These are phyloP conservation scores for Suillus subaureus DNA, from an alignment of 768 basidiomycete genomes.

Conservation along the genomic window DNA sequence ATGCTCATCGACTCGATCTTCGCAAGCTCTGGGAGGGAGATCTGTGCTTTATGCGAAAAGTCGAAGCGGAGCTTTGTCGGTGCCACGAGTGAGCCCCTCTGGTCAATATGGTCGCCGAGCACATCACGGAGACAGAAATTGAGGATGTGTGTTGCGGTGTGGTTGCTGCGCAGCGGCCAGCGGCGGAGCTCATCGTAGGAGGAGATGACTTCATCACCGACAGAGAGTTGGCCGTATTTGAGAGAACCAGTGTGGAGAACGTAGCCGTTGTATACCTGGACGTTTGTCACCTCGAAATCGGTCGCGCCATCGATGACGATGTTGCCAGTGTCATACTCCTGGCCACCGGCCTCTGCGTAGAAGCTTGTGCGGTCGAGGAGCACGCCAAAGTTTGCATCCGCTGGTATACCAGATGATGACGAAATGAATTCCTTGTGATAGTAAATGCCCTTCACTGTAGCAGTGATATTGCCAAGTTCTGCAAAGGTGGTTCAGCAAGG, in stretches of 20 bases:
- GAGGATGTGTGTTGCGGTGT: slow-evolving; percentile 98
- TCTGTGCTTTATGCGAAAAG: slow-evolving; percentile 93
- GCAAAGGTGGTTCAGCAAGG: not conserved
- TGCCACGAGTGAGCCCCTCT: slow-evolving; percentile 96
- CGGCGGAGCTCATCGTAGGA: slow-evolving; percentile 96
- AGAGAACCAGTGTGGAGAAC: slow-evolving; percentile 90
- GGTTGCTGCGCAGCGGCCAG: slow-evolving; percentile 96
- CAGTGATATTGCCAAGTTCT: slow-evolving; percentile 79
- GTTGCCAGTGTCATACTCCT: slow-evolving; percentile 95
- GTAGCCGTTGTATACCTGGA: slow-evolving; percentile 94
- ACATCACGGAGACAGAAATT: slow-evolving; percentile 92
- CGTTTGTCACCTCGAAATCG: slow-evolving; percentile 92
- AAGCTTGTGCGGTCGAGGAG: slow-evolving; percentile 93
- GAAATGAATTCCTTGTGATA: slow-evolving; percentile 72
- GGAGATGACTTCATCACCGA: slow-evolving; percentile 82
- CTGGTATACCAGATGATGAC: slow-evolving; percentile 68
- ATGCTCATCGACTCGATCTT: slow-evolving; percentile 84
- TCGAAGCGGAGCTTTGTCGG: slow-evolving; percentile 96
- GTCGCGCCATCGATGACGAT: slow-evolving; percentile 90
- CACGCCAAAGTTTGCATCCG: slow-evolving; percentile 75
- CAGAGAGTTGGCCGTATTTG: slow-evolving; percentile 81
- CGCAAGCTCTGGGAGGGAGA: slow-evolving; percentile 71
- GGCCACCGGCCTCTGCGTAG: slow-evolving; percentile 97
- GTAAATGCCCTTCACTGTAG: slow-evolving; percentile 83
- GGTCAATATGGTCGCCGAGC: slow-evolving; percentile 96